Evolutionary conservation across 768 basidiomycete species (phyloP).

Genomic region (Calocybe indica): DNA sequence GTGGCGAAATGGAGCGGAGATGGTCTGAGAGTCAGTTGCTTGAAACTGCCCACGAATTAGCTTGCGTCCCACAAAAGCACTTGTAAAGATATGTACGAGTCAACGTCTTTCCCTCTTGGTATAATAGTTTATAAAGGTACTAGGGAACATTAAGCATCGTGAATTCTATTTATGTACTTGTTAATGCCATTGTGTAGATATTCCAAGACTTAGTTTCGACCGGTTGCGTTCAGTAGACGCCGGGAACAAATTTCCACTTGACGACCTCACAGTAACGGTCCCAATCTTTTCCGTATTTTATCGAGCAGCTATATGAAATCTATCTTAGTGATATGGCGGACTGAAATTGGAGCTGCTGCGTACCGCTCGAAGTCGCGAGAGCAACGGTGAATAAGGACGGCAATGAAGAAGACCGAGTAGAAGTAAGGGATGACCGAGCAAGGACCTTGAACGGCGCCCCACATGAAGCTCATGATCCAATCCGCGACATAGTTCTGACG

Average conservation of each 20-base stretch:
- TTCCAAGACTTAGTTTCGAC: too few relatives aligned
- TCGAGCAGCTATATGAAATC: slow-evolving; percentile 50
- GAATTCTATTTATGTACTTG: too few relatives aligned
- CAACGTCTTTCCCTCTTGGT: too few relatives aligned
- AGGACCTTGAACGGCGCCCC: slow-evolving; percentile 75
- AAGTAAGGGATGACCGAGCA: slow-evolving; percentile 89
- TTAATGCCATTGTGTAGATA: too few relatives aligned
- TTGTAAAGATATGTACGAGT: too few relatives aligned
- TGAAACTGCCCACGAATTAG: slow-evolving; percentile 70
- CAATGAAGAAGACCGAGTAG: slow-evolving; percentile 95
- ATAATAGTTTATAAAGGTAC: too few relatives aligned
- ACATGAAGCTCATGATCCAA: slow-evolving; percentile 79
- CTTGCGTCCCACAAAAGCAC: neutral
- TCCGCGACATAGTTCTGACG: slow-evolving; percentile 89
- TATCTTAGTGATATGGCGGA: slow-evolving; percentile 1
- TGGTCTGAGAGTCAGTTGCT: slow-evolving; percentile 66
- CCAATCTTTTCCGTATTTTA: slow-evolving; percentile 96
- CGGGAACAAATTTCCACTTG: slow-evolving; percentile 87
- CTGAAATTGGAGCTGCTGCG: slow-evolving; percentile 10
- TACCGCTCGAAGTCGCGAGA: slow-evolving; percentile 92
- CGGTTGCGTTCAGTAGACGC: slow-evolving; percentile 54
- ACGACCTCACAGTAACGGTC: slow-evolving; percentile 84
- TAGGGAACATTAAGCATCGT: too few relatives aligned
- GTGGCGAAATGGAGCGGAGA: slow-evolving; percentile 87
- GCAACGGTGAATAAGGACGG: slow-evolving; percentile 86